Evolutionary conservation across 2,329 filamentous ascomycete species (phyloP), one percentile per base, ranked within the genome.

Genomic region (Cryphonectria japonica): DNA sequence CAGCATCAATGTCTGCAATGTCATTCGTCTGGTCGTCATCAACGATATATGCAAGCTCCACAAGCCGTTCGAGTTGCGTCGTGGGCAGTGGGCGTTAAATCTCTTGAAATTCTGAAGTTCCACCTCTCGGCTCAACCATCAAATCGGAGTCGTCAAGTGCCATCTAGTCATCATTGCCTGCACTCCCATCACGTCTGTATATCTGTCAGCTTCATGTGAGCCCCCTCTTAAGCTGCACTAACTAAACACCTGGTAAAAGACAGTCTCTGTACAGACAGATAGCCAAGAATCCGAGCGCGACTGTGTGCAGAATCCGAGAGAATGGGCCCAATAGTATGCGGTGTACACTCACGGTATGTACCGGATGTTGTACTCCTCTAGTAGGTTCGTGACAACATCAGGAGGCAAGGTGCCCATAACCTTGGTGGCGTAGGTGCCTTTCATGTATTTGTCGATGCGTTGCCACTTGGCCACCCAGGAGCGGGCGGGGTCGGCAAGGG

Each of bases 381-480:
- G 87, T 70, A 92, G 82, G 61, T 85, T 83, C 32, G 85, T 83
- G 62, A 88, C 82, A 57, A 92, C 85, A 73, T 92, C 90, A 74
- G 92, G 89, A 6, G 90, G 89, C 71, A 92, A 81, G 78, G 93
- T 89, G 26, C 96, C 96, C 43, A 92, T 94, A 34, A 99, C 96
- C 84, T 98, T 98, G 69, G 94, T 93, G 26, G 96, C 96, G 83
- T 99, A 99, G 71, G 97, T 91, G 68, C 96, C 96, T 22, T 90
- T 88, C 67, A 96, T 92, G 80, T 97, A 98, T 69, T 89, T 89
- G 79, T 98, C 93, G 72, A 99, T 83, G 11, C 96, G 89, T 85
- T 98, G 94, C 92, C 95, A 98, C 79, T 93, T 93, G n/a, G 95
- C 95, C 65, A 98, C 93, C 96, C 96, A 99, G 78, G 93, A 97